phyloP scores from a whole-genome alignment of 257 asterid species.

The Parsonsia alboflavescens region DNA sequence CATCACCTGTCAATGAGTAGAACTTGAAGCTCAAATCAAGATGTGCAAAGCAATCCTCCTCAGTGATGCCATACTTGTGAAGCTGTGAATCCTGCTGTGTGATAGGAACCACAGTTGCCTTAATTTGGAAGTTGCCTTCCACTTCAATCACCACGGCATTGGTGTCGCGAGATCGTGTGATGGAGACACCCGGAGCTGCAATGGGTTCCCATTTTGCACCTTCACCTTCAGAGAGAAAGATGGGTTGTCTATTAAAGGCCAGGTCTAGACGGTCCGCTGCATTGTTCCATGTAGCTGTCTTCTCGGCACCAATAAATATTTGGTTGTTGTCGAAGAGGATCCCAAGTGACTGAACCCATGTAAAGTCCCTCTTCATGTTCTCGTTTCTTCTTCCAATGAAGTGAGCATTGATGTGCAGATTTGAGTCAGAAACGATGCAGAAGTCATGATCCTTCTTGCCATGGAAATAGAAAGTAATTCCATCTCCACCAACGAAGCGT shows the following conservation, averaged over 20 bases:
- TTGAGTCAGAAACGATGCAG: slow-evolving; percentile 23
- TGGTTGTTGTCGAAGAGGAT: slow-evolving; percentile 19
- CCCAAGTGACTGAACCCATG: slow-evolving; percentile 22
- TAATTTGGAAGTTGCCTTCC: slow-evolving; percentile 66
- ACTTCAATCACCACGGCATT: slow-evolving; percentile 22
- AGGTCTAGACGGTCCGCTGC: slow-evolving; percentile 12
- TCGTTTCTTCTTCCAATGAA: slow-evolving; percentile 25
- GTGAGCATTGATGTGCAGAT: slow-evolving; percentile 25
- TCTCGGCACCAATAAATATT: slow-evolving; percentile 9
- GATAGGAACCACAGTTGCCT: slow-evolving; percentile 61
- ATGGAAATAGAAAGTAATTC: slow-evolving; percentile 26
- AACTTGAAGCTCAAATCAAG: slow-evolving; percentile 77
- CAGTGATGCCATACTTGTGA: slow-evolving; percentile 61
- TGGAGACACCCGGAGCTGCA: neutral
- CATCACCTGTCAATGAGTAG: slow-evolving; percentile 49
- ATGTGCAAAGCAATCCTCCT: slow-evolving; percentile 75
- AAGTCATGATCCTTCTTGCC: slow-evolving; percentile 19
- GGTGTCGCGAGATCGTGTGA: neutral
- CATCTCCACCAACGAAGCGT: slow-evolving; percentile 23
- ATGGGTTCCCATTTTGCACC: slow-evolving; percentile 16
- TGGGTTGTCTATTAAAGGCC: slow-evolving; percentile 8
- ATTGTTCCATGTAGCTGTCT: slow-evolving; percentile 18
- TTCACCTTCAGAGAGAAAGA: slow-evolving; percentile 10
- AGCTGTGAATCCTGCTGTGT: slow-evolving; percentile 52
- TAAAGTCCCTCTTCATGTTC: slow-evolving; percentile 19